Percentiles rank a stretch among this genome's conserved stretches.
These are phyloP conservation scores for Cytospora mali DNA, from an alignment of 2,329 filamentous ascomycete species.

Conservation along the genomic window DNA sequence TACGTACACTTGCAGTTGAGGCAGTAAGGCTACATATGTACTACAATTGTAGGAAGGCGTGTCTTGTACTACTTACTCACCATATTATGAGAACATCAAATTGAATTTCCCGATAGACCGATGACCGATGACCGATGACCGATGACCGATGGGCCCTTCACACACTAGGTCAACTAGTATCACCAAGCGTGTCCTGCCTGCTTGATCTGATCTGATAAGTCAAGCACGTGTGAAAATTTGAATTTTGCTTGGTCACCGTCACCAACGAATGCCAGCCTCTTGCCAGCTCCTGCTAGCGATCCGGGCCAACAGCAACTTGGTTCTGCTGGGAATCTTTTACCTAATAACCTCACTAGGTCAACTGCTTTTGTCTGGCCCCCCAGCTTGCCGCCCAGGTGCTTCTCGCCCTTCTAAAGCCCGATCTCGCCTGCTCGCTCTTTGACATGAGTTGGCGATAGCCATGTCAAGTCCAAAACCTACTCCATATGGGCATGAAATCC, in stretches of 20 bases:
- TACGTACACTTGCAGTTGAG: too few relatives aligned
- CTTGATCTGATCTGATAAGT: too few relatives aligned
- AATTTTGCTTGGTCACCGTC: constrained; percentile 19
- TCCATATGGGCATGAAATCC: too few relatives aligned
- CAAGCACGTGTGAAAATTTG: constrained; percentile 17
- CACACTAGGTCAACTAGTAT: too few relatives aligned
- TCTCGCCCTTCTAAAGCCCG: constrained; percentile 16
- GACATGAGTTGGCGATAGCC: constrained; percentile 4
- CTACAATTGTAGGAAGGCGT: too few relatives aligned
- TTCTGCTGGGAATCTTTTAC: constrained; percentile 32
- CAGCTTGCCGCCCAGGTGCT: background rate
- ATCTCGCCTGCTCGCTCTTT: constrained; percentile 13
- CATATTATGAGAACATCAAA: too few relatives aligned
- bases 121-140: too few relatives aligned
- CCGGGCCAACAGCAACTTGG: constrained; percentile 17
- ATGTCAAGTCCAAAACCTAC: constrained; percentile 1
- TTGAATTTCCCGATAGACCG: too few relatives aligned
- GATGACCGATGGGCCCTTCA: background rate
- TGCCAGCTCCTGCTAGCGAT: constrained; percentile 1
- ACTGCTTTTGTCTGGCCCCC: background rate
- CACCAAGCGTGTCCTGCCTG: too few relatives aligned
- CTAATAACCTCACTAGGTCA: constrained; percentile 30
- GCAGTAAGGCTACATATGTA: too few relatives aligned
- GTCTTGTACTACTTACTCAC: too few relatives aligned
- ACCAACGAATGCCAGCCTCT: constrained; percentile 15